These are phyloP conservation scores for Starmera quercuum DNA, from an alignment of 805 yeast genomes.

Conservation along the genomic window DNA sequence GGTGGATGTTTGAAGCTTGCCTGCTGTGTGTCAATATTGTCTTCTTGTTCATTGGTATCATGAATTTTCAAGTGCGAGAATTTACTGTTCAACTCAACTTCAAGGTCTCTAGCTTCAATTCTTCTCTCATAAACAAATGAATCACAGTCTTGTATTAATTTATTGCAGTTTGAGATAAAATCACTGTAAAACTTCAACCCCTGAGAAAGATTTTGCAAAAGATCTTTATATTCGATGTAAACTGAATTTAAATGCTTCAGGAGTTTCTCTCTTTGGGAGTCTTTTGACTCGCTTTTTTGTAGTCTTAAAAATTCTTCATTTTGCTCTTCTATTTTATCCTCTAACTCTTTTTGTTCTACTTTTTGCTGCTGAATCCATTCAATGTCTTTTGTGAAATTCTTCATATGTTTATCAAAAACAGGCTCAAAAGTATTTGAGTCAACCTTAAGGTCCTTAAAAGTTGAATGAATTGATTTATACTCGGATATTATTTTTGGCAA, in stretches of 20 bases:
- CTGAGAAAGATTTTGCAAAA: slow-evolving; percentile 52
- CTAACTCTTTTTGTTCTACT: slow-evolving; percentile 28
- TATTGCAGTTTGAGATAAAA: slow-evolving; percentile 38
- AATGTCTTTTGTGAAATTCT: slow-evolving; percentile 43
- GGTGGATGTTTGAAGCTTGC: slow-evolving; percentile 15
- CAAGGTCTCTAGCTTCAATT: slow-evolving; percentile 45
- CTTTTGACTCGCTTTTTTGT: slow-evolving; percentile 8
- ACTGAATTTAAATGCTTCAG: slow-evolving; percentile 37
- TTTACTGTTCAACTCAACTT: slow-evolving; percentile 19
- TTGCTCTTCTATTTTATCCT: slow-evolving; percentile 27
- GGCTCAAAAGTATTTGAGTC: slow-evolving; percentile 29
- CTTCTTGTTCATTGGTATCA: slow-evolving; percentile 31
- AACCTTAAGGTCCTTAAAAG: slow-evolving; percentile 11
- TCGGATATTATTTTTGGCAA: slow-evolving; percentile 45
- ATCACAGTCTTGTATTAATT: slow-evolving; percentile 41
- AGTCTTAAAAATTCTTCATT: slow-evolving; percentile 21
- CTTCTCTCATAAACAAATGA: slow-evolving; percentile 43
- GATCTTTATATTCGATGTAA: slow-evolving; percentile 31
- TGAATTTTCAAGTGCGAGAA: slow-evolving; percentile 23
- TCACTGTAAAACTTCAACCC: slow-evolving; percentile 69
- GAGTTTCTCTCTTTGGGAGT: slow-evolving; percentile 33
- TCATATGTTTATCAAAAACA: slow-evolving; percentile 34
- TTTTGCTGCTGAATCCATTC: slow-evolving; percentile 35
- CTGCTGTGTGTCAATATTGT: too few relatives aligned
- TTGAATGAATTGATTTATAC: slow-evolving; percentile 26